phyloP scores from a whole-genome alignment of 331 rosid genomes.

The Arachis monticola region DNA sequence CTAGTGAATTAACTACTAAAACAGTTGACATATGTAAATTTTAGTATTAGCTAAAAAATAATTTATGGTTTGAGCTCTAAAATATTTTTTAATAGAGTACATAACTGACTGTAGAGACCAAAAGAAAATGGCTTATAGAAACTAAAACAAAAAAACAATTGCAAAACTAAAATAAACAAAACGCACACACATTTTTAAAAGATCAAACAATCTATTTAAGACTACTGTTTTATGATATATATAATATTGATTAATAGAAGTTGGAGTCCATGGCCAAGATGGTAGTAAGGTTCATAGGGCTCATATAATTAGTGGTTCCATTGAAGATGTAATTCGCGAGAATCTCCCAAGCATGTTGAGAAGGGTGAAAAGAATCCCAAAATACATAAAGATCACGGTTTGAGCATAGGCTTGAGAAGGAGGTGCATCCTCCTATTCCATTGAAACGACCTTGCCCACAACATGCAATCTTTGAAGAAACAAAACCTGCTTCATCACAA shows the following conservation, averaged over 20 bases:
- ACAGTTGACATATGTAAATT: too few species aligned
- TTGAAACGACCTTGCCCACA: conserved; percentile 70
- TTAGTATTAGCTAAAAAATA: too few species aligned
- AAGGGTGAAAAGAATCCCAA: conserved; percentile 70
- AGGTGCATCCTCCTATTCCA: conserved; percentile 54
- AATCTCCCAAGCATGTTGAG: conserved; percentile 53
- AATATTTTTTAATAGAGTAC: too few species aligned
- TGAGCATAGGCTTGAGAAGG: conserved; percentile 51
- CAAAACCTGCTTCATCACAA: conserved; percentile 51
- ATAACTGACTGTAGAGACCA: too few species aligned
- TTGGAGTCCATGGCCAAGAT: conserved; percentile 53
- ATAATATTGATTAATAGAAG: conserved; percentile 13
- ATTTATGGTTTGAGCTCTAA: too few species aligned
- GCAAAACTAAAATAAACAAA: too few species aligned
- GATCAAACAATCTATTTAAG: too few species aligned
- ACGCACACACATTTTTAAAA: too few species aligned
- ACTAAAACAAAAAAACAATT: too few species aligned
- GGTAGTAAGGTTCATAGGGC: conserved; percentile 66
- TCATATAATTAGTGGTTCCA: conserved; percentile 50
- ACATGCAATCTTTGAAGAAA: conserved; percentile 60
- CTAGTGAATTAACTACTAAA: too few species aligned
- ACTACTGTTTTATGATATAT: too few species aligned
- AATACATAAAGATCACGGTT: conserved; percentile 51
- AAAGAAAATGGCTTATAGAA: too few species aligned
- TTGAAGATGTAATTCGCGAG: conserved; percentile 46